Evolutionary conservation across 257 asterid genomes (phyloP), one percentile per base, ranked within the genome.

Genomic region (Ophiorrhiza pumila): DNA sequence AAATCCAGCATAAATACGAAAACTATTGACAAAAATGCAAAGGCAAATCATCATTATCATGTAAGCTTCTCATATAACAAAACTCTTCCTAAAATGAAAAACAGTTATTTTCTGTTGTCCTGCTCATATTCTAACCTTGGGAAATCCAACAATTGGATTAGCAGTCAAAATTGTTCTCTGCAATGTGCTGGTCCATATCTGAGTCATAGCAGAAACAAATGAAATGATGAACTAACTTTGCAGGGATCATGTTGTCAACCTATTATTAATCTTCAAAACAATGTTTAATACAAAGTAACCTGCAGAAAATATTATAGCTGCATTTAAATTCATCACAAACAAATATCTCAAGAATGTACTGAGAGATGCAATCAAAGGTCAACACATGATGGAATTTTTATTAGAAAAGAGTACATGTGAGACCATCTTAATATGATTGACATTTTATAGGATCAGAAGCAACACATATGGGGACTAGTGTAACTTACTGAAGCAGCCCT

Each of bases 121-220:
- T 52, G 14, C 23, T 35, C 50, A 50, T 7, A 13, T 53, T 53
- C 75, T 61, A 81, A 92, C 99, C 98, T 95, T 95, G 35, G 99
- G 99, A 79, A 95, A 92, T 78, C 97, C 99, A 74, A 72, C 88
- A 69, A 92, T 92, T 34, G 97, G 91, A 68, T 83, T 78, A 72
- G 97, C 99, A 52, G 96, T 87, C 84, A 95, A 65, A 75, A 95
- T 87, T 62, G 99, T 86, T 82, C 99, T 95, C 87, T 92, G 99
- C 91, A 95, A 72, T 25, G 99, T 95, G 89, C 99, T 95, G 69
- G 99, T 95, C 99, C 99, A 95, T 86, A 95, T 90, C 98, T 95
- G 83, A 72, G 80, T 58, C 76, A 88, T n/a, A 53, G 27, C 73
- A 69, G 72, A 82, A 77, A 72, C 69, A 66, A 27, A 75, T 63